Evolutionary conservation across 495 filamentous ascomycete species (phyloP), one percentile per base, ranked within the genome.

Genomic region (Pyronema omphalodes): DNA sequence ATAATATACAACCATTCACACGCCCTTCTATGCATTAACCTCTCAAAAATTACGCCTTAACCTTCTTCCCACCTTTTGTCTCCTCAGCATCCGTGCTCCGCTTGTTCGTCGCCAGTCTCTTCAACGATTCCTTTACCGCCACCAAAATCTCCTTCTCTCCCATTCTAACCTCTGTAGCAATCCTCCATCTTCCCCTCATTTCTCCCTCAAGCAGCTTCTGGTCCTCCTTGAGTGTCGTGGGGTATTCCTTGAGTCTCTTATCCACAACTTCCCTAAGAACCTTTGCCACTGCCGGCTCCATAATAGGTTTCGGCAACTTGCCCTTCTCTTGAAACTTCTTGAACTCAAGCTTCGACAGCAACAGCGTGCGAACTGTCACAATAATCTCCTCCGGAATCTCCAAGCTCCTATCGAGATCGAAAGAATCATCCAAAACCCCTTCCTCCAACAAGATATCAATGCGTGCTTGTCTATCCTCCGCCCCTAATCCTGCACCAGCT

Each of bases 121-220:
- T 19, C 44, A 48, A 11, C 44, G n/a, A 12, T 11, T 17, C 35
- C 12, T 17, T 11, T 3, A 37, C 14, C 35, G 11, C 69, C 69
- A 72, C 64, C 65, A 79, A 55, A n/a, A 93, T 70, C 52, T 74
- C 69, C 63, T 93, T 93, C 67, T 94, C 88, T 7, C 88, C 88
- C 37, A 79, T 67, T 45, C 88, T 76, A 37, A 94, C 83, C 56
- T 83, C 70, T 3, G 86, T 60, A 0, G 88, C 87, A 80, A 86
- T 87, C 43, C 65, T 73, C 39, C 59, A 69, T 48, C 82, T 69
- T 19, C 63, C 59, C 34, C 55, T 57, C 40, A 71, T 35, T n/a
- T 56, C 62, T 29, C 56, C 53, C 4, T 57, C 56, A 29, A 88
- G 59, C 3, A 85, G 49, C 39, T 68, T 59, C 29, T 73, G 62